Base-by-base conservation (phyloP, 139 green algal genomes). In the Tetraselmis striata region DNA sequence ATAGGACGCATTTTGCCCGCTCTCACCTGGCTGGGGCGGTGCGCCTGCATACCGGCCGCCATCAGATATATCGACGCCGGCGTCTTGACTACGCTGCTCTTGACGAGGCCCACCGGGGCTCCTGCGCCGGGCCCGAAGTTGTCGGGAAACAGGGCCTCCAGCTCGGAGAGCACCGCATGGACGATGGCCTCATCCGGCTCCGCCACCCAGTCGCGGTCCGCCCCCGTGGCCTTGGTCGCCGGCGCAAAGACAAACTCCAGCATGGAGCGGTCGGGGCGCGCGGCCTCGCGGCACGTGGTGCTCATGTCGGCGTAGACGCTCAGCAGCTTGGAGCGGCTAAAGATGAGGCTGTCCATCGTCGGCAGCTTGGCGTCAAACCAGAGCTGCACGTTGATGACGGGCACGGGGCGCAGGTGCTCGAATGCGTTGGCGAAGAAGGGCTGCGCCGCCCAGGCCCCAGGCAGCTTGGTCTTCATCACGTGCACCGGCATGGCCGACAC, bases 361-460 rank as follows among this genome's bases (percentile, higher is more conserved):
- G 88, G 94, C 26, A 99, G 90, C 92, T 99, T 99, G 84, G 92
- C 90, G 89, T 99, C 97, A 90, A 99, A 99, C 84, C 84, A 88
- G 80, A 99, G 95, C 93, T 99, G 97, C 78, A 99, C 95, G 92
- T 99, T 99, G 91, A 99, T 99, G 28, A 99, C 97, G 5, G 97
- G 97, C 32, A 99, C 94, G 79, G 97, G 96, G 87, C 95, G 91
- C 81, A 99, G 90, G 79, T 92, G 90, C 45, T 98, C 86, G 22
- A 99, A 85, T 79, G 95, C 75, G 31, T 77, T 86, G 45, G 11
- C 11, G 88, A 99, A 99, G 91, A 93, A 98, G 24, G 90, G 88
- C 89, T 95, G 93, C 1, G 82, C 59, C 79, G 87, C 83, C 97
- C 97, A 99, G 5, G 84, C 79, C 30, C 95, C 87, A 0, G 97